These are phyloP conservation scores for Coriaria nepalensis DNA, from an alignment of 306 rosid genomes.

Conservation along the genomic window DNA sequence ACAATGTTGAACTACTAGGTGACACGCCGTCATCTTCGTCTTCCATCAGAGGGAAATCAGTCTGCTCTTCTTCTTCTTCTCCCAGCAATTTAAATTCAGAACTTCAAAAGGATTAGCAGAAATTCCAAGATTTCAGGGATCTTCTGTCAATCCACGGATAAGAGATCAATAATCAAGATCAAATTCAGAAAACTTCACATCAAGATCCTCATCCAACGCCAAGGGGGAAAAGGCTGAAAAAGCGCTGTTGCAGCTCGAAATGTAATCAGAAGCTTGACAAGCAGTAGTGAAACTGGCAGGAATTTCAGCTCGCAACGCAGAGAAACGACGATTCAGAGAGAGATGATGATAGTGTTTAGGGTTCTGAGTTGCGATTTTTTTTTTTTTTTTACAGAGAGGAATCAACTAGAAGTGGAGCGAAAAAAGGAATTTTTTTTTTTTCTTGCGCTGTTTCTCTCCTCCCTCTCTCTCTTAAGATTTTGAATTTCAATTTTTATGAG, in stretches of 20 bases:
- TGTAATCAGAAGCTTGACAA: conserved; percentile 22
- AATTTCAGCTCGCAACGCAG: conserved; percentile 15
- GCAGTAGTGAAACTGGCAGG: conserved; percentile 16
- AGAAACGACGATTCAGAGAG: not conserved
- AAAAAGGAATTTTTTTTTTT: conserved; percentile 29
- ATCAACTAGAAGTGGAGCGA: conserved; percentile 14
- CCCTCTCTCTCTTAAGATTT: conserved; percentile 89
- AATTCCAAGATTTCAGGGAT: conserved; percentile 12
- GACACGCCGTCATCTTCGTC: conserved; percentile 31
- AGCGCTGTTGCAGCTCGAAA: conserved; percentile 29
- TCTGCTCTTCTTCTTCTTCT: conserved; percentile 71
- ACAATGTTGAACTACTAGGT: conserved; percentile 12
- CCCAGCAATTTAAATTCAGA: conserved; percentile 49
- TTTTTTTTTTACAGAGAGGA: conserved; percentile 15
- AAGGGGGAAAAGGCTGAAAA: conserved; percentile 3
- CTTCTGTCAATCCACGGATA: too few species aligned
- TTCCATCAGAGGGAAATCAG: conserved; percentile 39
- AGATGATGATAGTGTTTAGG: conserved; percentile 11
- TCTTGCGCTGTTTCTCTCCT: conserved; percentile 28
- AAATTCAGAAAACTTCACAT: conserved; percentile 33
- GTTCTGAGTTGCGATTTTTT: conserved; percentile 12
- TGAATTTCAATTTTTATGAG: conserved; percentile 81
- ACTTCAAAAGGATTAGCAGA: conserved; percentile 13
- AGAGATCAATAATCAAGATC: not conserved
- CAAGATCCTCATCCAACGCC: conserved; percentile 26